Evolutionary conservation across 768 basidiomycete genomes (phyloP).

Genomic region (Gloeophyllum trabeum): DNA sequence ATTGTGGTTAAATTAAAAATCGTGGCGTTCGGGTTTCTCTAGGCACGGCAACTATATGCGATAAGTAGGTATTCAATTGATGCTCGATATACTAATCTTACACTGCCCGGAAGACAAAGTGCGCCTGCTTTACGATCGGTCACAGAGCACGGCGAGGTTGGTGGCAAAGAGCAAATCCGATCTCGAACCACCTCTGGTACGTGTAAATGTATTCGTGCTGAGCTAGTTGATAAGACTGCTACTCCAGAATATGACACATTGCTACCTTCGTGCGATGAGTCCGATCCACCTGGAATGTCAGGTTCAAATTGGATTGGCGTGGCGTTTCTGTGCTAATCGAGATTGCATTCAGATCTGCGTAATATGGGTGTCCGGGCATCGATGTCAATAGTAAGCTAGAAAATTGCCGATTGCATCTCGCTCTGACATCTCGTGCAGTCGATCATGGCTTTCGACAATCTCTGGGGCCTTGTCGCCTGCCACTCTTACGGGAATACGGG

Average conservation of each 20-base stretch:
- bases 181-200: constrained; percentile 47
- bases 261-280: constrained; percentile 78
- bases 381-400: constrained; percentile 66
- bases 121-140: constrained; percentile 63
- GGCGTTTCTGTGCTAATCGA: constrained; percentile 2
- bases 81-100: too few species aligned
- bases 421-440: constrained; percentile 29
- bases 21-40: too few species aligned
- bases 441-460: constrained; percentile 64
- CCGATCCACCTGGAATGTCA: constrained; percentile 75
- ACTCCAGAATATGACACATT: constrained; percentile 69
- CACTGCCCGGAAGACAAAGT: constrained; percentile 35
- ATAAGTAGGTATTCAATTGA: constrained; percentile 22
- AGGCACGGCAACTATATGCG: constrained; percentile 11
- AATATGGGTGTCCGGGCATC: constrained; percentile 80
- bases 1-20: neutral
- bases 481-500: constrained; percentile 68
- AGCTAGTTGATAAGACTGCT: neutral
- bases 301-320: constrained; percentile 10
- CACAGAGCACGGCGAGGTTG: constrained; percentile 61
- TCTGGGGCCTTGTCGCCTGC: constrained; percentile 76
- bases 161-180: constrained; percentile 53
- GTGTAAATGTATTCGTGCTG: constrained; percentile 12
- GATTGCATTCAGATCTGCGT: constrained; percentile 36
- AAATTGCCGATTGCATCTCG: neutral